phyloP scores from a whole-genome alignment of 2,329 filamentous ascomycete genomes.

The Dothistroma septosporum region DNA sequence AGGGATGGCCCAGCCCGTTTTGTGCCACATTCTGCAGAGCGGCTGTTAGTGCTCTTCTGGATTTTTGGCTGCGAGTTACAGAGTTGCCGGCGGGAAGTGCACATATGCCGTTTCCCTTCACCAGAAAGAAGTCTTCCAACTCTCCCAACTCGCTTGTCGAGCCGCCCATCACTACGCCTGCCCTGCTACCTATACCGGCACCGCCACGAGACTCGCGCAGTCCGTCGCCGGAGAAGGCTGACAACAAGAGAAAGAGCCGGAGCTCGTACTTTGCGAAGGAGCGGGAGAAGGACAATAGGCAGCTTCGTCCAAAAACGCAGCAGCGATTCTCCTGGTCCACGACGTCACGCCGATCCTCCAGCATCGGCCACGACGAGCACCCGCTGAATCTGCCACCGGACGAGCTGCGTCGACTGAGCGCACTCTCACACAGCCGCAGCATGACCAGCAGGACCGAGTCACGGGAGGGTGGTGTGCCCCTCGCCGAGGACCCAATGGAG shows the following conservation, averaged over 20 bases:
- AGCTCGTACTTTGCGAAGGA: constrained; percentile 23
- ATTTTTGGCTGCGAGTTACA: not conserved
- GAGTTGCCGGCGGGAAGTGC: not conserved
- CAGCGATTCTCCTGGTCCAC: constrained; percentile 30
- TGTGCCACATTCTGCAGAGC: not conserved
- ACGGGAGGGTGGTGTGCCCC: constrained; percentile 23
- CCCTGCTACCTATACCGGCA: not conserved
- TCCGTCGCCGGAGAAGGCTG: constrained; percentile 8
- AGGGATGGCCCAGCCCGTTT: not conserved
- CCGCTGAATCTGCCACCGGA: constrained; percentile 85
- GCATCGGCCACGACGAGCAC: constrained; percentile 53
- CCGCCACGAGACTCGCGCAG: constrained; percentile 3
- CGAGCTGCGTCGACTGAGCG: constrained; percentile 72
- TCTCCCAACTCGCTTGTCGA: not conserved
- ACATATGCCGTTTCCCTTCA: constrained; percentile 9
- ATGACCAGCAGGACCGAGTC: constrained; percentile 24
- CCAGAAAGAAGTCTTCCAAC: constrained; percentile 4
- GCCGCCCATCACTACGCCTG: not conserved
- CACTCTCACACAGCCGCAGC: constrained; percentile 42
- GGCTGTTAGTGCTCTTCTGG: constrained; percentile 1
- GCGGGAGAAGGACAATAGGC: constrained; percentile 23
- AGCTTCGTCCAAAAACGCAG: constrained; percentile 19
- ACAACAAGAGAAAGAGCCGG: constrained; percentile 17
- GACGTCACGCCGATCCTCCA: constrained; percentile 35
- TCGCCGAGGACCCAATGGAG: constrained; percentile 26